Base-by-base conservation (phyloP, 2,329 filamentous ascomycete species). In the Bertia moriformis region DNA sequence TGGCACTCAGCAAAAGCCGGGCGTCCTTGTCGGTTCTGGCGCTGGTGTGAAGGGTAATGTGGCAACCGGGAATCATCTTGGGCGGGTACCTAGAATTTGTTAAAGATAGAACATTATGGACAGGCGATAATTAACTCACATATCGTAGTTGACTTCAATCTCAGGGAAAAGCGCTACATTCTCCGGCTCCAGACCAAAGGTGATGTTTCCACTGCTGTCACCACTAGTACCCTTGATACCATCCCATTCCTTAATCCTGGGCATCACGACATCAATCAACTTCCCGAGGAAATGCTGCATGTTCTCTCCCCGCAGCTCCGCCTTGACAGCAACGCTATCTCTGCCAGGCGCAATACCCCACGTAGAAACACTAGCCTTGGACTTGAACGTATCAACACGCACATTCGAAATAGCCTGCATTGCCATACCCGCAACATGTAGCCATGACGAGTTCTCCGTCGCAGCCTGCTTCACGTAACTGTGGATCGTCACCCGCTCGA, bases 181-280 rank as follows among this genome's bases (percentile, higher is more conserved):
- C 42, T 85, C 78, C 4, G 79, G 68, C 13, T 69, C 70, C 49
- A 98, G 67, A 48, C 91, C 91, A 57, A 88, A 89, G 7, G 69
- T 71, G 48, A 98, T 70, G 58, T 96, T 95, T 27, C 91, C 91
- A 44, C 81, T 80, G 52, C 77, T 78, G 57, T 98, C 91, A 52
- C 91, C 91, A 29, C 84, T 84, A 33, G 65, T 73, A 42, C 59
- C 67, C 47, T 35, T 35, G 32, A 35, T 15, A 35, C 91, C 91
- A 41, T 73, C 75, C 83, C 86, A 98, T 49, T 98, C 91, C 68
- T 96, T 98, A 61, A 98, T 93, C 53, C 79, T 83, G 29, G 91
- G 91, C 55, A 96, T 70, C 4, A 98, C 88, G 5, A 96, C 67
- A 55, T 93, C 86, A 40, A 96, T 69, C 48, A 87, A 67, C 65